A percentile compares a stretch with the other conserved stretches of the same genome.
phyloP scores from a whole-genome alignment of 192 early-diverging fungal genomes.

The Funneliformis mosseae region DNA sequence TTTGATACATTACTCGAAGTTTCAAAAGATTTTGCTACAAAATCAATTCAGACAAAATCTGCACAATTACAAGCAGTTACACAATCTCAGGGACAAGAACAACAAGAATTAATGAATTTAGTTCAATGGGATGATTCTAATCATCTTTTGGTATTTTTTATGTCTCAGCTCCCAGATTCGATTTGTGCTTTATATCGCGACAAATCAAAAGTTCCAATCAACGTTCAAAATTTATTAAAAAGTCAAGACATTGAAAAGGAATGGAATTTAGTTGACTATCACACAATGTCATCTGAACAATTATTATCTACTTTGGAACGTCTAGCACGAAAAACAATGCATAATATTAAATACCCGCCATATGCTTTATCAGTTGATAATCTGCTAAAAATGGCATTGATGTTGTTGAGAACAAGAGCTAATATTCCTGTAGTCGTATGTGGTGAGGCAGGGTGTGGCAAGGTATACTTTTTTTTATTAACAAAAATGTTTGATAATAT shows the following conservation, averaged over 20 bases:
- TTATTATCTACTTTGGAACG: slow-evolving; percentile 20
- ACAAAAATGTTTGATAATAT: not conserved
- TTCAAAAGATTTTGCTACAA: slow-evolving; percentile 35
- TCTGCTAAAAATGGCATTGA: slow-evolving; percentile 34
- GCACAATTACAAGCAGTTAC: slow-evolving; percentile 20
- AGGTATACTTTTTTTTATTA: slow-evolving; percentile 5
- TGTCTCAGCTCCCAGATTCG: slow-evolving; percentile 34
- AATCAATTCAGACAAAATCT: slow-evolving; percentile 5
- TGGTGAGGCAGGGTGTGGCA: slow-evolving; percentile 33
- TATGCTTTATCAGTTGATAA: slow-evolving; percentile 31
- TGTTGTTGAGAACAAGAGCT: slow-evolving; percentile 31
- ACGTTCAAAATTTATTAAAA: slow-evolving; percentile 27
- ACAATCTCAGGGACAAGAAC: not conserved
- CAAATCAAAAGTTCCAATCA: not conserved
- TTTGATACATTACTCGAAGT: slow-evolving; percentile 12
- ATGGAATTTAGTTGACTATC: slow-evolving; percentile 24
- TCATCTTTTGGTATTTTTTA: slow-evolving; percentile 31
- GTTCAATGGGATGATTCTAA: slow-evolving; percentile 32
- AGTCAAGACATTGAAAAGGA: slow-evolving; percentile 8
- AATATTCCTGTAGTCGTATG: slow-evolving; percentile 35
- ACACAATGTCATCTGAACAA: not conserved
- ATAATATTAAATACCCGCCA: not conserved
- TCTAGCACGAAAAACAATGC: slow-evolving; percentile 18
- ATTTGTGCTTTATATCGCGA: slow-evolving; percentile 35
- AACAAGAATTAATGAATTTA: not conserved